These are phyloP conservation scores for Fusarium pseudonygamai DNA, from an alignment of 2,329 filamentous ascomycete genomes.

Conservation along the genomic window DNA sequence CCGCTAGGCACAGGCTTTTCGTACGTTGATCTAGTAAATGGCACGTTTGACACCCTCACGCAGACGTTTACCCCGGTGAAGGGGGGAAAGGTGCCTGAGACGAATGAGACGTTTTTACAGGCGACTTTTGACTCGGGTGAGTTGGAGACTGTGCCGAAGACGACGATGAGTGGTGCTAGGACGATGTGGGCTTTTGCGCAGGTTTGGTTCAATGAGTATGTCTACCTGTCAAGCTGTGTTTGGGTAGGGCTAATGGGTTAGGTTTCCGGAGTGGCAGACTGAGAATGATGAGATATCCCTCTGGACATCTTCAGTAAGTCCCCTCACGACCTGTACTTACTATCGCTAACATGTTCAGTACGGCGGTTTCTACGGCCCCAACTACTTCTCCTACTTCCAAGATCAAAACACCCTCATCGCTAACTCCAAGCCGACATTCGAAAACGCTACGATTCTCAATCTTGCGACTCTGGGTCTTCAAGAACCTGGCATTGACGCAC, in stretches of 20 bases:
- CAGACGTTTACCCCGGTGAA: slow-evolving; percentile 35
- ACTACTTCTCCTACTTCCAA: slow-evolving; percentile 64
- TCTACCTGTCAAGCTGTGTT: not conserved
- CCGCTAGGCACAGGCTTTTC: slow-evolving; percentile 74
- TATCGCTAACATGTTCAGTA: slow-evolving; percentile 49
- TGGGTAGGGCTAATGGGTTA: no score
- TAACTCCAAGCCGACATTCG: slow-evolving; percentile 20
- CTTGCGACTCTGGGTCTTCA: slow-evolving; percentile 71
- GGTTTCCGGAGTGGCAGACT: slow-evolving; percentile 65
- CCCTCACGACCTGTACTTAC: fast-evolving
- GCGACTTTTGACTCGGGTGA: slow-evolving; percentile 20
- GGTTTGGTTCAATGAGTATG: slow-evolving; percentile 58
- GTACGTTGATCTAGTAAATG: slow-evolving; percentile 57
- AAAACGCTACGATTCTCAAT: slow-evolving; percentile 57
- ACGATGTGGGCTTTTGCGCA: slow-evolving; percentile 71
- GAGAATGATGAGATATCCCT: slow-evolving; percentile 64
- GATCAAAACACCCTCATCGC: slow-evolving; percentile 63
- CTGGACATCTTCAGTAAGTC: slow-evolving; percentile 65
- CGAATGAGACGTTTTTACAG: slow-evolving; percentile 27
- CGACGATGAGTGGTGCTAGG: slow-evolving; percentile 60
- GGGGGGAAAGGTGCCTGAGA: not conserved
- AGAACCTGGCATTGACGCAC: slow-evolving; percentile 72
- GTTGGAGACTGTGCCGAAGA: slow-evolving; percentile 48
- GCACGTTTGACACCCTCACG: slow-evolving; percentile 61
- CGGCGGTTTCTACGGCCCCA: slow-evolving; percentile 72